Base-by-base conservation (phyloP, 139 green algal species). In the Tetradesmus obliquus region DNA sequence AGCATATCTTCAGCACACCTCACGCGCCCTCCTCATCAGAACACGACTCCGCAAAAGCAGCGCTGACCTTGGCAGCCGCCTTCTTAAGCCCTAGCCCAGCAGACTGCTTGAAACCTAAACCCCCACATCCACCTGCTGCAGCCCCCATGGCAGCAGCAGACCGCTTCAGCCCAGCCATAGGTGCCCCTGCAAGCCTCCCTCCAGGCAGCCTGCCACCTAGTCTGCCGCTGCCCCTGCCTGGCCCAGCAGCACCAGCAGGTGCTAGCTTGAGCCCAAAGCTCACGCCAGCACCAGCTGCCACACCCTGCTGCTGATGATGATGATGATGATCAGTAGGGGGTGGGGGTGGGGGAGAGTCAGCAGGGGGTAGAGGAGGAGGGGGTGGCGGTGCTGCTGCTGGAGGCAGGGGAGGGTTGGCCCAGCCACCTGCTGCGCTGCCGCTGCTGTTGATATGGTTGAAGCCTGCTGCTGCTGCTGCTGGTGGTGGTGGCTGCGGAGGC, bases 1-100 rank as follows among this genome's bases (percentile, higher is more conserved):
- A 10, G 60, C 60, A 13, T 71, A 45, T 45, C 32, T 45, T 45
- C 32, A 45, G 60, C 60, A 71, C 32, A 55, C 80, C 8, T 57
- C 13, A 85, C 32, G 12, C 13, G 7, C 45, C 84, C 57, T 90
- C 86, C 53, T 90, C 86, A 54, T 90, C 86, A 55, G 86, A 90
- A 66, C 55, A 87, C 12, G 86, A 90, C 69, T 90, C 86, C n/a
- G 51, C 86, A 90, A 90, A 90, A 4, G 66, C 85, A 66, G 85
- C 85, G 66, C 85, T 89, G 10, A 89, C 85, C 76, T 82, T 82
- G 55, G 58, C 55, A 15, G 45, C 22, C 19, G 85, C 5, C n/a
- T 60, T 55, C 84, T 62, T 62, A 53, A 57, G 22, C 62, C 62
- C 32, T 22, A 62, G 24, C 12, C 66, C 58, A 45, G 32, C 32